Evolutionary conservation across 441 rosid genomes (phyloP).

Genomic region (Corymbia calophylla): DNA sequence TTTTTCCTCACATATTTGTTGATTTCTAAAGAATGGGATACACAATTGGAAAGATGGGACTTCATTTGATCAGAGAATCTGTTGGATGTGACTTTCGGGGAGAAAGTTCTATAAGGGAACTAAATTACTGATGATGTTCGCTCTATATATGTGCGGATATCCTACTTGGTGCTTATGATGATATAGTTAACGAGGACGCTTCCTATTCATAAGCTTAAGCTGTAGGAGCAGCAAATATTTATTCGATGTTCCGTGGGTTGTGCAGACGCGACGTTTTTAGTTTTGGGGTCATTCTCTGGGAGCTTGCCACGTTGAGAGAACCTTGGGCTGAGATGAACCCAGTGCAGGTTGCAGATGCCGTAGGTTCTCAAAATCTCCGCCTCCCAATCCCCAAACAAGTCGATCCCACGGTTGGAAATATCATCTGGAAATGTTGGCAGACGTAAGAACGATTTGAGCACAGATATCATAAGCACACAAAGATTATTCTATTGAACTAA

Average conservation of each 20-base stretch:
- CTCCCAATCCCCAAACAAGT: constrained; percentile 87
- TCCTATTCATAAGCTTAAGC: not conserved
- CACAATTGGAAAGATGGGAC: rapidly evolving
- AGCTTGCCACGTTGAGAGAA: constrained; percentile 77
- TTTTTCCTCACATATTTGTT: not conserved
- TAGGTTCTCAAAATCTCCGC: constrained; percentile 85
- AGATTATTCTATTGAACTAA: not conserved
- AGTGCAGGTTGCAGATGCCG: constrained; percentile 93
- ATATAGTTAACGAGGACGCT: rapidly evolving
- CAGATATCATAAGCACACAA: not conserved
- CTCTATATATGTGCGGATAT: not conserved
- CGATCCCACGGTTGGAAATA: constrained; percentile 81
- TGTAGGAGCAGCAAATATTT: rapidly evolving
- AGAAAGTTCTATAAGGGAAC: rapidly evolving
- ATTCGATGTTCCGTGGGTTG: not conserved
- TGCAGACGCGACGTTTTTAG: constrained; percentile 91
- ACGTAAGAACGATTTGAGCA: constrained; percentile 34
- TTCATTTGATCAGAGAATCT: rapidly evolving
- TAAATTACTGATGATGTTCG: rapidly evolving
- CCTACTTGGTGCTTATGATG: rapidly evolving
- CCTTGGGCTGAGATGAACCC: constrained; percentile 98
- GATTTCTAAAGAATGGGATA: not conserved
- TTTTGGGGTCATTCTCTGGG: constrained; percentile 32
- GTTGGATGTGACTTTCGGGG: not conserved
- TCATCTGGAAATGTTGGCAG: constrained; percentile 92